A percentile compares a stretch with the other conserved stretches of the same genome.
Evolutionary conservation across 2,329 filamentous ascomycete species (phyloP).

Genomic region (Talaromyces sp.): DNA sequence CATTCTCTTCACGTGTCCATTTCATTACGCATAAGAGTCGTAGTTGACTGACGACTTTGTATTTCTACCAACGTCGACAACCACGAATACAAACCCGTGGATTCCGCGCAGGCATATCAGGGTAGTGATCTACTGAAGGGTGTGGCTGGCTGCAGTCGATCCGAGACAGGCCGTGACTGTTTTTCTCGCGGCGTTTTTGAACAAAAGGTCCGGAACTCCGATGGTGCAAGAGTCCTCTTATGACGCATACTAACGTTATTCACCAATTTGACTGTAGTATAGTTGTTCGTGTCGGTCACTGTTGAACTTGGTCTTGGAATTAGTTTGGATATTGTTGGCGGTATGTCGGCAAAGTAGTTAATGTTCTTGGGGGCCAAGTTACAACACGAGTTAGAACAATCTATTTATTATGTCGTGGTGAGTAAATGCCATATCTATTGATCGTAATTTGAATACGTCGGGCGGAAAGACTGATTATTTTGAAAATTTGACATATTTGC

Average conservation of each 20-base stretch:
- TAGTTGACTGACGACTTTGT: background rate
- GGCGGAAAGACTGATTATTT: too few relatives aligned
- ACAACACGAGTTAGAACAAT: too few relatives aligned
- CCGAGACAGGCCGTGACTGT: background rate
- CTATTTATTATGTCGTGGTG: too few relatives aligned
- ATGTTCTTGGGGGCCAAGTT: too few relatives aligned
- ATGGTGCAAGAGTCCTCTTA: background rate
- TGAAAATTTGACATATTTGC: too few relatives aligned
- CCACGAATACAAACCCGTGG: background rate
- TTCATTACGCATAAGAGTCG: constrained; percentile 26
- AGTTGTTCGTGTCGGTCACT: too few relatives aligned
- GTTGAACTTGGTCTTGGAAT: background rate
- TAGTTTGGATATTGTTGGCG: background rate
- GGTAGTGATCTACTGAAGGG: background rate
- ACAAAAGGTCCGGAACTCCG: background rate
- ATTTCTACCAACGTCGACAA: background rate
- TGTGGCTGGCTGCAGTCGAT: background rate
- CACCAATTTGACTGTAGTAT: too few relatives aligned
- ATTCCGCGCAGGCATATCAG: background rate
- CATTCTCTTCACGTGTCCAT: constrained; percentile 30
- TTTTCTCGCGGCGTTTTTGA: background rate
- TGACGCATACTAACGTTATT: background rate
- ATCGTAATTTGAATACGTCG: too few relatives aligned
- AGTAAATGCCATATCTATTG: too few relatives aligned
- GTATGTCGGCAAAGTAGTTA: background rate